phyloP scores from a whole-genome alignment of 345 rosid genomes.

The Camelina laxa region DNA sequence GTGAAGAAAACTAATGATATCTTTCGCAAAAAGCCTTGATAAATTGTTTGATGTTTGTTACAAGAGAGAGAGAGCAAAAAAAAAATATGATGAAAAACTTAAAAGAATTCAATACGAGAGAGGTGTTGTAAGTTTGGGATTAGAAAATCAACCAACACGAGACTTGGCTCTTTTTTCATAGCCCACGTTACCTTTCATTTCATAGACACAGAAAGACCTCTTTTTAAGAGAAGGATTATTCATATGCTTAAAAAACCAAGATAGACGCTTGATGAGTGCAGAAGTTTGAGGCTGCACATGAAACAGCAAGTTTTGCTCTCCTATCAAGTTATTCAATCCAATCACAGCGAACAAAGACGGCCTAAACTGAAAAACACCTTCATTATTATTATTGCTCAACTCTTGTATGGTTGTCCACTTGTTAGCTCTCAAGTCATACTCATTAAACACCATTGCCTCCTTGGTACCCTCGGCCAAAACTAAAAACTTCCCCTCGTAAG shows the following conservation, averaged over 20 bases:
- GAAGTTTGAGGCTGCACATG: not conserved
- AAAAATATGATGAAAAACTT: no score
- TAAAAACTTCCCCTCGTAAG: conserved; percentile 11
- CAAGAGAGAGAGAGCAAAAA: no score
- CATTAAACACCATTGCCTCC: not conserved
- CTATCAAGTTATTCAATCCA: conserved; percentile 15
- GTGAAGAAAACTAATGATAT: no score
- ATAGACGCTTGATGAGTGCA: not conserved
- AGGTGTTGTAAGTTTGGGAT: no score
- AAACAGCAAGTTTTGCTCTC: not conserved
- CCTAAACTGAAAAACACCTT: not conserved
- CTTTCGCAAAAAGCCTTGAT: no score
- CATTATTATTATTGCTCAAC: not conserved
- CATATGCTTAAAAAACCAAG: not conserved
- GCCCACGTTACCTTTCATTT: not conserved
- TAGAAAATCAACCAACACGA: no score
- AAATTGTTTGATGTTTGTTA: no score
- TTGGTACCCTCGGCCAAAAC: conserved; percentile 1
- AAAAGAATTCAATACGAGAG: no score
- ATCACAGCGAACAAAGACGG: conserved; percentile 11
- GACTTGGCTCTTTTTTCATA: not conserved
- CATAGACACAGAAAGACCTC: not conserved
- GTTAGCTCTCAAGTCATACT: conserved; percentile 26
- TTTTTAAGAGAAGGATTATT: not conserved
- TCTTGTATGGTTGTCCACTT: not conserved